A percentile compares a stretch with the other conserved stretches of the same genome.
Evolutionary conservation across 805 yeast genomes (phyloP).

Genomic region (Grigorovia humatica): DNA sequence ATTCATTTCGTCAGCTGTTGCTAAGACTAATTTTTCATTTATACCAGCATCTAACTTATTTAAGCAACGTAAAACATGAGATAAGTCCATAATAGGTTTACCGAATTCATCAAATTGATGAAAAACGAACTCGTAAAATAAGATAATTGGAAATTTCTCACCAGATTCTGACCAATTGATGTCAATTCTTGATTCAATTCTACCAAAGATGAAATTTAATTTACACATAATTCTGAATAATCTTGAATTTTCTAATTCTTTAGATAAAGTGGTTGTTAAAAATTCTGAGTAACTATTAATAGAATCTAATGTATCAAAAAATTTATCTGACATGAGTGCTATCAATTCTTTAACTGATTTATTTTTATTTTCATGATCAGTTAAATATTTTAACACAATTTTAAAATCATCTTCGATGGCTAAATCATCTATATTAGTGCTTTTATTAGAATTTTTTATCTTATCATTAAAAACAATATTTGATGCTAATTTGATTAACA

Average conservation of each 20-base stretch:
- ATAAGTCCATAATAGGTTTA: conserved; percentile 66
- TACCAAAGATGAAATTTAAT: conserved; percentile 63
- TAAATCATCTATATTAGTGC: conserved; percentile 5
- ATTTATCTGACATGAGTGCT: conserved; percentile 33
- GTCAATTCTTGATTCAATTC: conserved; percentile 54
- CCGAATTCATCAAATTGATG: conserved; percentile 75
- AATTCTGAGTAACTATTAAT: conserved; percentile 46
- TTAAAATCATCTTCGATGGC: conserved; percentile 39
- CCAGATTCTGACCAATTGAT: conserved; percentile 67
- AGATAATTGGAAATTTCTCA: conserved; percentile 55
- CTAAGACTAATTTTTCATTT: conserved; percentile 71
- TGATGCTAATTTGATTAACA: conserved; percentile 30
- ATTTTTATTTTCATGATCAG: conserved; percentile 18
- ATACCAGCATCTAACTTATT: conserved; percentile 90
- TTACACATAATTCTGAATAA: conserved; percentile 74
- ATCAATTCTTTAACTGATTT: conserved; percentile 29
- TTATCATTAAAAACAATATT: conserved; percentile 4
- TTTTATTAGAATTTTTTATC: not conserved
- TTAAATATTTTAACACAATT: conserved; percentile 32
- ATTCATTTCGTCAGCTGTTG: conserved; percentile 74
- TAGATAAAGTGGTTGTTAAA: conserved; percentile 48
- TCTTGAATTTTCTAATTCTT: conserved; percentile 82
- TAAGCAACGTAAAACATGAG: conserved; percentile 66
- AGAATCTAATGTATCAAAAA: conserved; percentile 30
- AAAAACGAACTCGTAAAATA: conserved; percentile 78